Conservation (phyloP, 306 rosid genomes). For the Vigna nakashimae region DNA sequence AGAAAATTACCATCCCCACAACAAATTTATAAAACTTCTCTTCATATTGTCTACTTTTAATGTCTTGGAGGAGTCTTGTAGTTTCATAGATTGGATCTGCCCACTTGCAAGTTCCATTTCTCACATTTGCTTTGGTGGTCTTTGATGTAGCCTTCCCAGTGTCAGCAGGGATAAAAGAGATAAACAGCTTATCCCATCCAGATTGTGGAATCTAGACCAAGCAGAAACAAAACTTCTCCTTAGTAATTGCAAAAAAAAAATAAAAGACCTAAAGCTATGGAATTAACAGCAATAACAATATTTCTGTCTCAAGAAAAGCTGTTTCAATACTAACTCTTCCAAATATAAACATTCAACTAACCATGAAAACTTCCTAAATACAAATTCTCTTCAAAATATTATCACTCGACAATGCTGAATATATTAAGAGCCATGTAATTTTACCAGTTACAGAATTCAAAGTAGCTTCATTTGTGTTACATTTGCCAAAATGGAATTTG, state of each 20-base stretch:
- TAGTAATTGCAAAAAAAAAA: conserved; percentile 40
- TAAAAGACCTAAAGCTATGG: conserved; percentile 7
- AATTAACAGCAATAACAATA: conserved; percentile 25
- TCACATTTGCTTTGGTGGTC: conserved; percentile 96
- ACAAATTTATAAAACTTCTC: conserved; percentile 90
- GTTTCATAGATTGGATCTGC: conserved; percentile 97
- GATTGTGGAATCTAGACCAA: conserved; percentile 85
- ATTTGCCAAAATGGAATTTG: conserved; percentile 32
- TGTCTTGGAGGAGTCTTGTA: conserved; percentile 93
- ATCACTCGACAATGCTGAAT: background rate
- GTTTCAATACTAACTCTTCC: conserved; percentile 28
- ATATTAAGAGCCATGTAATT: conserved; percentile 24
- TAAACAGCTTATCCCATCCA: conserved; percentile 97
- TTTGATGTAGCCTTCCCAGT: conserved; percentile 88
- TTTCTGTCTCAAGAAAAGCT: conserved; percentile 11
- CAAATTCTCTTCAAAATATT: conserved; percentile 3
- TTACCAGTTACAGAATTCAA: conserved; percentile 1
- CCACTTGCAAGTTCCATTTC: conserved; percentile 99
- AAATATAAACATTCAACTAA: conserved; percentile 7
- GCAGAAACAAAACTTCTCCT: conserved; percentile 42
- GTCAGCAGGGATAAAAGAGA: conserved; percentile 86
- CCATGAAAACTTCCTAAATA: conserved; percentile 3
- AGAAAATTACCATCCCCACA: conserved; percentile 82
- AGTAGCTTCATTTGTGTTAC: conserved; percentile 15
- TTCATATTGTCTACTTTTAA: conserved; percentile 81